Base-by-base conservation (phyloP, 306 rosid species). In the Macrotyloma uniflorum region DNA sequence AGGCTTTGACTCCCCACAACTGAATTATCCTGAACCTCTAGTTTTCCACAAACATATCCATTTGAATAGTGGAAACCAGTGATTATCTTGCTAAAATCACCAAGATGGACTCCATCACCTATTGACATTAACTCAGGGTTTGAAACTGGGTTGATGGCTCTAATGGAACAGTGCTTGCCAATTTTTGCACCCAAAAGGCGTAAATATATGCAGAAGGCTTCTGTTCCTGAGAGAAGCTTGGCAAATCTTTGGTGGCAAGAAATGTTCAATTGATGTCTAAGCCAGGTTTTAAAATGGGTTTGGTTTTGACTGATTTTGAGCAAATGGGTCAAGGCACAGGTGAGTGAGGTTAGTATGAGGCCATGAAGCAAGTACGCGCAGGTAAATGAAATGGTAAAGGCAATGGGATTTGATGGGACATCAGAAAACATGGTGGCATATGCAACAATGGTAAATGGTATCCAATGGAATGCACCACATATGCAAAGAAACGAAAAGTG, bases 111-210 rank as follows among this genome's bases (percentile, higher is more conserved):
- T 8, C 97, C 94, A 33, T 80, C 79, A 45, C 93, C 91, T 53
- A 94, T 81, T 20, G 88, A 83, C 74, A 92, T 50, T 63, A 92
- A 67, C 66, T 92, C 84, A 6, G 96, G 96, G 82, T 92, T 90
- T 50, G 91, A 87, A 76, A 92, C 84, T 43, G 98, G 94, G 79
- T 94, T 92, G 86, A 94, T 90, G 79, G 98, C 98, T 86, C 98
- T 92, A 35, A 94, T 89, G 58, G 97, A 94, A 79, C 98, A 94
- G 70, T 90, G 88, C 57, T 86, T 90, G 33, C 98, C 98, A 51
- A 94, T 82, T 77, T 84, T 85, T 18, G 98, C 93, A 40, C 98
- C 98, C 7, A 92, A 28, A 85, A 90, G 91, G 83, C 98, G 94
- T 76, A 94, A 80, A 80, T 90, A 94, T 51, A 90, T 40, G 76